Percentiles rank a stretch among this genome's conserved stretches.
phyloP scores from a whole-genome alignment of 768 basidiomycete genomes.

The Flagelloscypha sp. region DNA sequence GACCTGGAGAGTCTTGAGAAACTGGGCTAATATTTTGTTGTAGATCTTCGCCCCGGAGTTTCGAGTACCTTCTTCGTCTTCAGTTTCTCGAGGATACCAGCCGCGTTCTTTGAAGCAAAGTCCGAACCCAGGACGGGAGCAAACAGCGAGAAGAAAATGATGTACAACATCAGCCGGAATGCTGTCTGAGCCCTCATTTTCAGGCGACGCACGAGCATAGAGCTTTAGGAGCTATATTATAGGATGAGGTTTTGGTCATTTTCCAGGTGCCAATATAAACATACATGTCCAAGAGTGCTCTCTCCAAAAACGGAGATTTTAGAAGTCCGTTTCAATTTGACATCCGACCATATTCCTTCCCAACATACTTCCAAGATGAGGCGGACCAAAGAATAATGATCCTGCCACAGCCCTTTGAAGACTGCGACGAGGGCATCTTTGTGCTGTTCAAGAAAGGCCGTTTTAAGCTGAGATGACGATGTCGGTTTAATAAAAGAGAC shows the following conservation, averaged over 20 bases:
- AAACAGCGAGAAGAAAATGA: slow-evolving; percentile 81
- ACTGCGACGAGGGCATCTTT: slow-evolving; percentile 54
- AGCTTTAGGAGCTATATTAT: slow-evolving; percentile 58
- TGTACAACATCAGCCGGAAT: slow-evolving; percentile 74
- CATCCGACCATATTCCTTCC: slow-evolving; percentile 70
- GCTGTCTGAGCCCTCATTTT: slow-evolving; percentile 40
- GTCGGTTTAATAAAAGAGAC: slow-evolving; percentile 58
- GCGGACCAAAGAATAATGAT: slow-evolving; percentile 53
- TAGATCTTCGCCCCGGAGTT: slow-evolving; percentile 46
- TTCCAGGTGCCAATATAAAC: slow-evolving; percentile 8
- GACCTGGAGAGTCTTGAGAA: slow-evolving; percentile 70
- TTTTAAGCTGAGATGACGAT: slow-evolving; percentile 44
- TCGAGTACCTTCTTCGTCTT: slow-evolving; percentile 24
- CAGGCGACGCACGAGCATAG: slow-evolving; percentile 52
- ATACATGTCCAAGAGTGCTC: slow-evolving; percentile 52
- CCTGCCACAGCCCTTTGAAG: slow-evolving; percentile 67
- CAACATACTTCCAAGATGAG: slow-evolving; percentile 66
- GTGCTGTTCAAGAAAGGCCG: slow-evolving; percentile 62
- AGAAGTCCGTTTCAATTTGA: slow-evolving; percentile 58
- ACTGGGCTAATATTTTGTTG: slow-evolving; percentile 76
- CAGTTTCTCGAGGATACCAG: slow-evolving; percentile 76
- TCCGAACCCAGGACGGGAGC: slow-evolving; percentile 72
- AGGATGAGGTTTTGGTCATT: neutral
- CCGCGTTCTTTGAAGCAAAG: slow-evolving; percentile 85
- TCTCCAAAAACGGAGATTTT: slow-evolving; percentile 72